Evolutionary conservation across 2,329 filamentous ascomycete species (phyloP).

Genomic region (Passalora sequoiae): DNA sequence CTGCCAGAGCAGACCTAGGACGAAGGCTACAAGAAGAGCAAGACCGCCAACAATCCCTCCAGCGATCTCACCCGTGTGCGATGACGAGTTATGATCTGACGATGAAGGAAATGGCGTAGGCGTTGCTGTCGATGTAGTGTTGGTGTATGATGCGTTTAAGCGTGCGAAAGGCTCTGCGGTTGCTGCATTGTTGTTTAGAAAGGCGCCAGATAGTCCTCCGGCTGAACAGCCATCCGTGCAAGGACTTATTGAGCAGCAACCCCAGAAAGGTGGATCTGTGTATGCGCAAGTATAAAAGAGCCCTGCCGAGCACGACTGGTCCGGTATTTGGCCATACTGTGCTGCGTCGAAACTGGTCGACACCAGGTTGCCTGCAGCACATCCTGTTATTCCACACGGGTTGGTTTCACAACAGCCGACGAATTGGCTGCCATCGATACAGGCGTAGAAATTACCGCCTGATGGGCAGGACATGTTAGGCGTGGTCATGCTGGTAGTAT

Average conservation of each 20-base stretch:
- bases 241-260: slow-evolving; percentile 9
- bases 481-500: slow-evolving; percentile 1
- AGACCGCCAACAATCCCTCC: slow-evolving; percentile 9
- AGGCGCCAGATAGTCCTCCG: slow-evolving; percentile 3
- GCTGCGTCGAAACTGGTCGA: slow-evolving; percentile 7
- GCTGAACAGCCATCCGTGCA: slow-evolving; percentile 6
- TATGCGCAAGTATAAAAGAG: slow-evolving; percentile 8
- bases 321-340: slow-evolving; percentile 6
- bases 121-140: background rate
- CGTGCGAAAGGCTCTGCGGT: slow-evolving; percentile 7
- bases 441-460: slow-evolving; percentile 11
- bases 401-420: slow-evolving; percentile 14
- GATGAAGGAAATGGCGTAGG: background rate
- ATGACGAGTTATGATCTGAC: background rate
- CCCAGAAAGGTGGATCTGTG: slow-evolving; percentile 9
- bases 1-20: slow-evolving; percentile 5
- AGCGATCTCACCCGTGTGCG: slow-evolving; percentile 5
- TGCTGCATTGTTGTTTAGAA: slow-evolving; percentile 6
- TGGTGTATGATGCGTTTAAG: slow-evolving; percentile 2
- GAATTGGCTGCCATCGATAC: slow-evolving; percentile 5
- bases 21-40: slow-evolving; percentile 2
- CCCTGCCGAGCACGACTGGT: slow-evolving; percentile 8
- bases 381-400: slow-evolving; percentile 8
- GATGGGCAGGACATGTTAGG: slow-evolving; percentile 12
- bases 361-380: slow-evolving; percentile 6